Base-by-base conservation (phyloP, 768 basidiomycete genomes). In the Vishniacozyma victoriae region DNA sequence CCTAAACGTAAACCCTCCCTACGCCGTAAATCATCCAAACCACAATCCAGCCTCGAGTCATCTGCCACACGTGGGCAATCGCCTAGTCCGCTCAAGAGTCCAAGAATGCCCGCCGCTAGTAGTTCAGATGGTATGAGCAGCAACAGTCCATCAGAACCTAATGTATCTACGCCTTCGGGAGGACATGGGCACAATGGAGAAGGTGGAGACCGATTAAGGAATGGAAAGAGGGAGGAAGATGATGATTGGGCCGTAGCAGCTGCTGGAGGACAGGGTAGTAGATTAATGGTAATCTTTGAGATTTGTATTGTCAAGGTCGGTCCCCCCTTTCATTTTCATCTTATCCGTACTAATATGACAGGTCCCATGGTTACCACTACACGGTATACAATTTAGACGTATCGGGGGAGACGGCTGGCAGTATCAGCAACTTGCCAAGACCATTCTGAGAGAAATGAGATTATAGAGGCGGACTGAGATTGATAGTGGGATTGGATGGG, bases 341-440 rank as follows among this genome's bases (percentile, higher is more conserved):
- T n/a, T n/a, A n/a, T n/a, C n/a, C n/a, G n/a, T n/a, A 33, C 29
- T 33, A 33, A 33, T n/a, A 22, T 11, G 60, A 0, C 61, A 92
- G 90, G 87, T 93, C 3, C 88, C 90, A 38, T 87, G 83, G 82
- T 75, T 96, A 43, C 88, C 89, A 3, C 73, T 97, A 18, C 86
- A 95, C 70, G 92, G 92, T 5, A 85, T 97, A 40, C 93, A 97
- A 65, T 97, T 97, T 75, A 83, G 93, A 40, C 78, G 92, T 54
- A 79, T 83, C 0, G 81, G 86, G 26, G 92, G 92, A 1, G 87
- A 93, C 57, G 87, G 86, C 0, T 96, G 90, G 90, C 91, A 95
- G 73, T 95, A 97, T 72, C 89, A 93, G 69, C 89, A 89, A 87
- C 79, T 97, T 33, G 90, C 68, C n/a, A 70, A 67, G 48, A 53